These are phyloP conservation scores for Xerocomus minutiporus DNA, from an alignment of 1,284 basidiomycete species.

Conservation along the genomic window DNA sequence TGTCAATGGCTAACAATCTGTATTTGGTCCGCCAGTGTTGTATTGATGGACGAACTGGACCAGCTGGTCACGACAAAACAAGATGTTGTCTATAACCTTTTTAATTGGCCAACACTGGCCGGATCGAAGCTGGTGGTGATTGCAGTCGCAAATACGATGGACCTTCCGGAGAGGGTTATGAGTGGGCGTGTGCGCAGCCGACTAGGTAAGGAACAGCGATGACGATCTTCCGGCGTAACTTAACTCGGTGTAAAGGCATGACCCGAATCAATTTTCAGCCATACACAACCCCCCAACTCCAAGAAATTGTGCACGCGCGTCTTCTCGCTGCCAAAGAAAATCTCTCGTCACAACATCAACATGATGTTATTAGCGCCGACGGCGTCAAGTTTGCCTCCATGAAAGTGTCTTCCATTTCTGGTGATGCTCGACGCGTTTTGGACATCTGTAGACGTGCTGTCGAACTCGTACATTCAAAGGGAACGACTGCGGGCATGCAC, in stretches of 20 bases:
- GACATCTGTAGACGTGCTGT: slow-evolving; percentile 91
- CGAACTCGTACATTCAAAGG: slow-evolving; percentile 61
- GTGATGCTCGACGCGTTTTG: slow-evolving; percentile 89
- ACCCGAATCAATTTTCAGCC: slow-evolving; percentile 93
- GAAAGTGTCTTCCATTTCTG: slow-evolving; percentile 89
- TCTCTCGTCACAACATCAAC: slow-evolving; percentile 31
- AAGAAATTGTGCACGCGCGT: slow-evolving; percentile 83
- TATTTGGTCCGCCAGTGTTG: slow-evolving; percentile 57
- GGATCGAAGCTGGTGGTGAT: slow-evolving; percentile 89
- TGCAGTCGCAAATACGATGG: slow-evolving; percentile 98
- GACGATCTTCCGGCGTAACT: neutral
- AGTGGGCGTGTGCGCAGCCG: slow-evolving; percentile 89
- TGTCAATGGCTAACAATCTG: neutral
- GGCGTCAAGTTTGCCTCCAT: slow-evolving; percentile 88
- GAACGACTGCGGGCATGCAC: slow-evolving; percentile 58
- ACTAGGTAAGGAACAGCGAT: slow-evolving; percentile 56
- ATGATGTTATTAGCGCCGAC: slow-evolving; percentile 65
- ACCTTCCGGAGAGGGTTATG: slow-evolving; percentile 92
- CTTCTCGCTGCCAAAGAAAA: slow-evolving; percentile 57
- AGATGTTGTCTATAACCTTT: slow-evolving; percentile 98
- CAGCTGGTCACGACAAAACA: slow-evolving; percentile 94
- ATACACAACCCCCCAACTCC: slow-evolving; percentile 78
- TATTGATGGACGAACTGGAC: slow-evolving; percentile 97
- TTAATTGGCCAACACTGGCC: slow-evolving; percentile 95
- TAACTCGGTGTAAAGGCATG: slow-evolving; percentile 59